A percentile compares a stretch with the other conserved stretches of the same genome.
phyloP scores from a whole-genome alignment of 108 stramenopile genomes.

The Skeletonema tropicum region DNA sequence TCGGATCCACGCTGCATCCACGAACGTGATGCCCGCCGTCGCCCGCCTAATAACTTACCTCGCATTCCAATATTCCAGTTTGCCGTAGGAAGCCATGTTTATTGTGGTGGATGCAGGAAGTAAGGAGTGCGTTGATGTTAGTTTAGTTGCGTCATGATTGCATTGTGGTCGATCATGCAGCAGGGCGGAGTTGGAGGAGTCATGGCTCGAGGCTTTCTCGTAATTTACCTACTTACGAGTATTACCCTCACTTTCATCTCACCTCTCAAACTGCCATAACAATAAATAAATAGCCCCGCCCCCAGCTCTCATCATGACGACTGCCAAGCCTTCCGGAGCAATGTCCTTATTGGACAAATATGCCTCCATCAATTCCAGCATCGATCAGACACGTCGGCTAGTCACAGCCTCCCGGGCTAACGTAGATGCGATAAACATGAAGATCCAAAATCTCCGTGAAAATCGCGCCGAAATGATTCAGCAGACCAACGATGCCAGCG shows the following conservation, averaged over 20 bases:
- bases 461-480: conserved; percentile 18
- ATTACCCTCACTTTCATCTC: no score
- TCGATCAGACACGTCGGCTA: conserved; percentile 41
- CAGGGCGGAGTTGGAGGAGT: no score
- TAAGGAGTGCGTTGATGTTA: no score
- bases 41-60: conserved; percentile 15
- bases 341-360: conserved; percentile 58
- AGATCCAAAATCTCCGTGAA: conserved; percentile 26
- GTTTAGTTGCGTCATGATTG: no score
- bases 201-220: no score
- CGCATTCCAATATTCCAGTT: conserved; percentile 37
- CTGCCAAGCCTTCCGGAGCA: conserved; percentile 25
- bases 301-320: no score
- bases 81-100: conserved; percentile 40
- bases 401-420: conserved; percentile 25
- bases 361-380: conserved; percentile 46
- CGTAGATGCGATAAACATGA: conserved; percentile 23
- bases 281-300: no score
- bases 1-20: no score
- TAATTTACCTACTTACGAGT: no score
- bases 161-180: no score
- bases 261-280: no score
- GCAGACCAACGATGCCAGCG: conserved; percentile 19
- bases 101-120: no score
- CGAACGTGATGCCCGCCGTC: background rate